Evolutionary conservation across 306 rosid genomes (phyloP).

Genomic region (Cucurbita pepo): DNA sequence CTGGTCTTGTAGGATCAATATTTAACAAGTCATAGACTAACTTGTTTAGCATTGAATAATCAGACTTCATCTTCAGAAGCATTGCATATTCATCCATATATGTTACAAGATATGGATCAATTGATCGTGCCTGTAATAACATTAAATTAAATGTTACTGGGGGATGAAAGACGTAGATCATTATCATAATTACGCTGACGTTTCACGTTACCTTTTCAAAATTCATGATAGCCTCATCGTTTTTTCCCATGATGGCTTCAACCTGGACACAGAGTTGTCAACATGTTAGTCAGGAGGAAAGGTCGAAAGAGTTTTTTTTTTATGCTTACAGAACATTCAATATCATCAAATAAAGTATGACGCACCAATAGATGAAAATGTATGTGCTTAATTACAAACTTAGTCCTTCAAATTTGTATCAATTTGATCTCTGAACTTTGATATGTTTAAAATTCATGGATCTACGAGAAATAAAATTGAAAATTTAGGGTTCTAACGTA

Average conservation of each 20-base stretch:
- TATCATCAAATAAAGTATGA: neutral
- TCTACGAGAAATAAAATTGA: no score
- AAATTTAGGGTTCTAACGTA: no score
- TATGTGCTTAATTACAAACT: neutral
- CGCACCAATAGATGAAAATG: neutral
- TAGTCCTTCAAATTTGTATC: no score
- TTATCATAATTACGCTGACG: conserved; percentile 3
- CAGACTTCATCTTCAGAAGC: conserved; percentile 85
- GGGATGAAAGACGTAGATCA: neutral
- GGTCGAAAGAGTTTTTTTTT: neutral
- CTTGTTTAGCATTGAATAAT: conserved; percentile 72
- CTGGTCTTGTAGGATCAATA: conserved; percentile 87
- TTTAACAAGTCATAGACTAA: conserved; percentile 75
- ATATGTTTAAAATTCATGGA: no score
- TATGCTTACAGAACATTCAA: neutral
- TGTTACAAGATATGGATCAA: conserved; percentile 79
- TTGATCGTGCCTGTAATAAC: conserved; percentile 63
- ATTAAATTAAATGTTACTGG: conserved; percentile 6
- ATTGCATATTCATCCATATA: conserved; percentile 99
- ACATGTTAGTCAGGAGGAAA: neutral
- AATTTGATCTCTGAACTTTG: no score
- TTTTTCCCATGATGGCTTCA: conserved; percentile 88
- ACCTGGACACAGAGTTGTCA: conserved; percentile 36
- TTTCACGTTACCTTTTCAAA: conserved; percentile 65
- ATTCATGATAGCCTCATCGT: conserved; percentile 86